Base-by-base conservation (phyloP, 2,329 filamentous ascomycete species). In the Nemania sp. region DNA sequence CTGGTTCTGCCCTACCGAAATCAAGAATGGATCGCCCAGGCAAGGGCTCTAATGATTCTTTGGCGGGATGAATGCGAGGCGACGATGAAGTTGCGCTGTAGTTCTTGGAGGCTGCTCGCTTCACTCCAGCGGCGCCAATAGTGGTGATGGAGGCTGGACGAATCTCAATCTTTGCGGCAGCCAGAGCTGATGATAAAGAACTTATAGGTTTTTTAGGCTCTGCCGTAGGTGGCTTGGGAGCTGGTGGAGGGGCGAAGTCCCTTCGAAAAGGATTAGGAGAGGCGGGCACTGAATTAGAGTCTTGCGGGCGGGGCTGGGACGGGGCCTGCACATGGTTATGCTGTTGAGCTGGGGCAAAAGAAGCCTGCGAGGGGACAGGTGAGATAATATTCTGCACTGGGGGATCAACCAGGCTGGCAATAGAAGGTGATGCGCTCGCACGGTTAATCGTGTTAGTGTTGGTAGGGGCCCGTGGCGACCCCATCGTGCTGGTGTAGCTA, bases 341-440 rank as follows among this genome's bases (percentile, higher is more conserved):
- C 31, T 66, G 65, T 22, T 62, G 56, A 33, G 63, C 68, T 20
- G 66, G 68, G 14, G 63, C 63, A 52, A 73, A 74, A 14, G 71
- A 66, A 4, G 65, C 66, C 30, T 70, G 69, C 4, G 70, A 71
- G 5, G 72, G 69, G 12, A 70, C 71, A 39, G 71, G 76, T 3
- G 73, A 76, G 20, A 71, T 70, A 20, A 72, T 68, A 51, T 60
- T 62, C 41, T 72, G 76, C 40, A 77, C 73, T 8, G 81, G 81
- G 28, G 87, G 88, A 62, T 96, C 91, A 45, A 97, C 90, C 52
- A 97, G 80, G 72, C 90, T 96, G 5, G 91, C 88, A 62, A 97
- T 96, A 2, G 93, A 93, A 1, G 93, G 92, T 4, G 93, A 97
- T 33, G 89, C 89, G 68, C 89, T 93, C n/a, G 90, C 88, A 49